Percentiles rank a stretch among this genome's conserved stretches.
Evolutionary conservation across 2,329 filamentous ascomycete species (phyloP).

Genomic region (Onygena corvina): DNA sequence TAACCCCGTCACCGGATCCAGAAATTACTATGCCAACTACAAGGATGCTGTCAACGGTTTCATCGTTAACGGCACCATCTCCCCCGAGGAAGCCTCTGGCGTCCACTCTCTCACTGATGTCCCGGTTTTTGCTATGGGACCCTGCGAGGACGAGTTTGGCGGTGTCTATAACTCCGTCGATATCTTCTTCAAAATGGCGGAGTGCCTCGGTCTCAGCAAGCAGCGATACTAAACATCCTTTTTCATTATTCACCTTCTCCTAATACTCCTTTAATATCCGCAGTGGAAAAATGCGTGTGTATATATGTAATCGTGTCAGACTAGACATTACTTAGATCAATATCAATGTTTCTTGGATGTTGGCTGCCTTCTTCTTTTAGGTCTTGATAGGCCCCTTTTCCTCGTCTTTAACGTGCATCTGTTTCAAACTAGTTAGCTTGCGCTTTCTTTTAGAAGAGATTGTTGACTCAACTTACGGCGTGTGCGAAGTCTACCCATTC

Average conservation of each 20-base stretch:
- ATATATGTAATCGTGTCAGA: neutral
- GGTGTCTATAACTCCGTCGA: conserved; percentile 39
- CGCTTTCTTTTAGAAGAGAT: neutral
- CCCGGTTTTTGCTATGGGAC: conserved; percentile 64
- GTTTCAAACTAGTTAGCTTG: neutral
- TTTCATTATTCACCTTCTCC: neutral
- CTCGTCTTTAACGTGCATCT: conserved; percentile 10
- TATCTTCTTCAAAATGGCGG: conserved; percentile 32
- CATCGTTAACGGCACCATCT: conserved; percentile 63
- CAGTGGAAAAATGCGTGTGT: neutral
- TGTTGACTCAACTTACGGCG: conserved; percentile 43
- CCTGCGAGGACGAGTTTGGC: conserved; percentile 64
- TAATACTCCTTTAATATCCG: neutral
- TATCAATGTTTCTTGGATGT: neutral
- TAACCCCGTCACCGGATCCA: conserved; percentile 41
- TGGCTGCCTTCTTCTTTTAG: neutral
- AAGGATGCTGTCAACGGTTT: conserved; percentile 55
- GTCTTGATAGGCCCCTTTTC: neutral
- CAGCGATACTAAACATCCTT: neutral
- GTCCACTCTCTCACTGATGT: conserved; percentile 70
- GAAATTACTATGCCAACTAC: conserved; percentile 55
- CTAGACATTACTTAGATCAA: neutral
- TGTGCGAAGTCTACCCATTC: conserved; percentile 71
- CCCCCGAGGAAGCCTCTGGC: conserved; percentile 51
- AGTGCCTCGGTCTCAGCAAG: conserved; percentile 23